Percentiles rank a stretch among this genome's conserved stretches.
phyloP scores from a whole-genome alignment of 2,329 filamentous ascomycete species.

The Monosporascus ibericus region DNA sequence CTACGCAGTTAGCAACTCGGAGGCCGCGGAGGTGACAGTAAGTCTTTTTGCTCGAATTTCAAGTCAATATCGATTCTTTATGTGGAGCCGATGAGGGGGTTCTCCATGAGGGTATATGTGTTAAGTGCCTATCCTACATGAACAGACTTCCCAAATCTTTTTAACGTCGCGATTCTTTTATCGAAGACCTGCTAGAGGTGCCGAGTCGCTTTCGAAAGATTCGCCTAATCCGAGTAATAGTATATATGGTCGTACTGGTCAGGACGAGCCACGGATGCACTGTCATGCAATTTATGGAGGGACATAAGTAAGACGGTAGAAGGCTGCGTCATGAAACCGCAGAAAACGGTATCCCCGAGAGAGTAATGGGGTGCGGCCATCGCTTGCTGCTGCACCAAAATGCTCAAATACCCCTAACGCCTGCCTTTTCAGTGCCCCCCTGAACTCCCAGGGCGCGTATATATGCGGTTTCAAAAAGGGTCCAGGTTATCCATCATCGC shows the following conservation, averaged over 20 bases:
- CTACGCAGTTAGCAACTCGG: too few relatives aligned
- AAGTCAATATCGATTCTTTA: too few relatives aligned
- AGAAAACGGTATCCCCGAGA: not conserved
- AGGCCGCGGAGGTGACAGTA: too few relatives aligned
- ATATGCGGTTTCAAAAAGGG: conserved; percentile 4
- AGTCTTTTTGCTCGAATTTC: too few relatives aligned
- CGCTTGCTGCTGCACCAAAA: not conserved
- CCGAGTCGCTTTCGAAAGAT: not conserved
- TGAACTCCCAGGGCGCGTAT: not conserved
- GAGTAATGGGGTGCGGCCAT: not conserved
- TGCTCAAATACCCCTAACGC: not conserved
- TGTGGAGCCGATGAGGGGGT: too few relatives aligned
- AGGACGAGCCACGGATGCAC: not conserved
- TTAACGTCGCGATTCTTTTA: too few relatives aligned
- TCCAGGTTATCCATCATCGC: conserved; percentile 15
- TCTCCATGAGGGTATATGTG: too few relatives aligned
- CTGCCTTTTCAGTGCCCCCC: not conserved
- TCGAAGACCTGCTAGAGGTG: not conserved
- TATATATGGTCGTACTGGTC: not conserved
- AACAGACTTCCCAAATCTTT: too few relatives aligned
- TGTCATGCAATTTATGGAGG: not conserved
- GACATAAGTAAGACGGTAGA: not conserved
- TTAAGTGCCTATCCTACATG: too few relatives aligned
- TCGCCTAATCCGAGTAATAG: too few relatives aligned
- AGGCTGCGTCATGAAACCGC: too few relatives aligned